phyloP scores from a whole-genome alignment of 2,329 filamentous ascomycete species.

The Diaporthe longicolla region DNA sequence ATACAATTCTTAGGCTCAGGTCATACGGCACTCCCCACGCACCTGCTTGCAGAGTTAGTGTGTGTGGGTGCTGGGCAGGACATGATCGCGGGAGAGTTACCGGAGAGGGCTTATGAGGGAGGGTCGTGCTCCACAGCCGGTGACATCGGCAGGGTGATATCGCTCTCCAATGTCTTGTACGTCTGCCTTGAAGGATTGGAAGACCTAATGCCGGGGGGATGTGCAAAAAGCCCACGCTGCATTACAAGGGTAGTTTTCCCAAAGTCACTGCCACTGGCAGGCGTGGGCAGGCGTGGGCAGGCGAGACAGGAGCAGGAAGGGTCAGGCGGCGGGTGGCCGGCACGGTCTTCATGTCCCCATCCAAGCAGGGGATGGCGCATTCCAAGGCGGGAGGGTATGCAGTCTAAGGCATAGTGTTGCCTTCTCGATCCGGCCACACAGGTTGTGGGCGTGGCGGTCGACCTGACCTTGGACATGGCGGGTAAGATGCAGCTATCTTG shows the following conservation, averaged over 20 bases:
- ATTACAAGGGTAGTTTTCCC: constrained; percentile 20
- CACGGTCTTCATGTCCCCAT: constrained; percentile 14
- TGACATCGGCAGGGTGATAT: constrained; percentile 30
- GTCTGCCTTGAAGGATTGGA: constrained; percentile 34
- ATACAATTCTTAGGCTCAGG: constrained; percentile 12
- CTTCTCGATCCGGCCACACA: constrained; percentile 27
- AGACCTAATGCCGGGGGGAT: constrained; percentile 17
- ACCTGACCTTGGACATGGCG: not conserved
- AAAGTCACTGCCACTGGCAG: constrained; percentile 5
- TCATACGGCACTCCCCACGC: constrained; percentile 13
- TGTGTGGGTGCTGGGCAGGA: constrained; percentile 1
- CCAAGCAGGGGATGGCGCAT: constrained; percentile 26
- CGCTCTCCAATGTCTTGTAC: constrained; percentile 4
- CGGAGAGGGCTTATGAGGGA: constrained; percentile 13
- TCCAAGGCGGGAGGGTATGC: constrained; percentile 32
- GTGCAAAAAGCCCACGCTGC: constrained; percentile 32
- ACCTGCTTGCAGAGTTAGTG: constrained; percentile 9
- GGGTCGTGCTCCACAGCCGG: constrained; percentile 20
- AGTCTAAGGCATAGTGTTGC: constrained; percentile 13
- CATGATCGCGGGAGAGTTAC: constrained; percentile 6
- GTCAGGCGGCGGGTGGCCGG: constrained; percentile 18
- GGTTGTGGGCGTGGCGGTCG: constrained; percentile 9
- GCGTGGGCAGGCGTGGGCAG: not conserved
- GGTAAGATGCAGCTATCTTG: constrained; percentile 6
- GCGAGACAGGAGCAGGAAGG: not conserved